Conservation (phyloP, 768 basidiomycete species). For the Macrocybe gigantea region DNA sequence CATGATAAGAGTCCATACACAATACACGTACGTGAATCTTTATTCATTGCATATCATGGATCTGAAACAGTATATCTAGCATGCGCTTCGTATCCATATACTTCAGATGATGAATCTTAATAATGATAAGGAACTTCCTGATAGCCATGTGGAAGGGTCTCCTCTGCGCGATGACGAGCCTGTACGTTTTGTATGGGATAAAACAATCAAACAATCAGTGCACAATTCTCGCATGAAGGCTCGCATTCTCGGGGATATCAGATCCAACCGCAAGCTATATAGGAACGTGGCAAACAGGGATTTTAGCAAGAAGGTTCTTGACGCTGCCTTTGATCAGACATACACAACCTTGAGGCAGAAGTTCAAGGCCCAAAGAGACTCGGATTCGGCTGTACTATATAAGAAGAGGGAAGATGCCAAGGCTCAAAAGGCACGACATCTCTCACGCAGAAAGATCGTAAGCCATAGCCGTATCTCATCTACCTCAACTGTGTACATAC, state of each 20-base stretch:
- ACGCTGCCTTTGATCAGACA: constrained; percentile 62
- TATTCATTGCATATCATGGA: neutral
- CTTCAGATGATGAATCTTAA: constrained; percentile 51
- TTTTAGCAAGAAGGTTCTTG: constrained; percentile 56
- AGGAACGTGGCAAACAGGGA: constrained; percentile 61
- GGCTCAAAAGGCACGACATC: constrained; percentile 53
- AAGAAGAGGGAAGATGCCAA: constrained; percentile 57
- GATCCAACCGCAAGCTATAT: constrained; percentile 48
- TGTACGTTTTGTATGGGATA: constrained; percentile 76
- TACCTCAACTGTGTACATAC: constrained; percentile 3
- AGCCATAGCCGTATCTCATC: constrained; percentile 16
- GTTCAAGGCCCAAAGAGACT: constrained; percentile 55
- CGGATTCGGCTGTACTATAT: constrained; percentile 29
- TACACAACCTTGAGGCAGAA: constrained; percentile 67
- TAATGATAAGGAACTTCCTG: constrained; percentile 53
- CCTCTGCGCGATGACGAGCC: constrained; percentile 41
- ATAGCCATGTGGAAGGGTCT: constrained; percentile 52
- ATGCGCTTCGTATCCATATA: constrained; percentile 68
- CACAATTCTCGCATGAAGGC: constrained; percentile 71
- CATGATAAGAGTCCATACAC: constrained; percentile 64
- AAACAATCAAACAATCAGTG: constrained; percentile 67
- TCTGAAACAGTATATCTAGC: constrained; percentile 29
- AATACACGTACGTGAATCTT: constrained; percentile 45
- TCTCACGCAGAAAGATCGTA: constrained; percentile 59
- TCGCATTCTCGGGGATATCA: constrained; percentile 56